Evolutionary conservation across 2,329 filamentous ascomycete species (phyloP), one percentile per base, ranked within the genome.

Genomic region (Dactylonectria macrodidyma): DNA sequence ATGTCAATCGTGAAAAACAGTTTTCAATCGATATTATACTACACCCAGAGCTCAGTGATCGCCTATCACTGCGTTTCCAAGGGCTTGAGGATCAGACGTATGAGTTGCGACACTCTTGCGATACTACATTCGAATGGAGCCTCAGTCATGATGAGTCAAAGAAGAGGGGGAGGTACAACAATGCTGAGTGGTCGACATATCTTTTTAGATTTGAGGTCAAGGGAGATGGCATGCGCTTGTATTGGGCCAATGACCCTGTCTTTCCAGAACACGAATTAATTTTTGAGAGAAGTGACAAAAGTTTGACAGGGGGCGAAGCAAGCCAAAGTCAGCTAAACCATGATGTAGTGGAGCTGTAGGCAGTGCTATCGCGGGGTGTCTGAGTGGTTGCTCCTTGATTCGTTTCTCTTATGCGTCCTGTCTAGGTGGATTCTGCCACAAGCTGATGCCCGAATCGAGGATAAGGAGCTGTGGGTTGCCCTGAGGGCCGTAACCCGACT

Each of bases 111-210:
- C 54, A 26, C 16, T 36, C 22, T 11, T 57, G 54, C 24, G 36
- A 44, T 46, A 5, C 19, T 5, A 34, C 22, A 5, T 57, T 41
- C 7, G 54, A 57, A 26, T 57, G 36, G 36, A 24, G 7, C 7
- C n/a, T 46, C 2, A 33, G 10, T 5, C 54, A 57, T 26, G 54
- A 57, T 46, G 54, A 46, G 34, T 38, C 54, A 5, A 57, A 57
- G 54, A 57, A 46, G 22, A 38, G 54, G 16, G 54, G 54, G 5
- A 57, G 54, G 24, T 57, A 57, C 24, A 57, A 57, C 12, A 46
- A 57, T 9, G 54, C 36, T 14, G 22, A 41, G 38, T 16, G 44
- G 10, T 19, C 22, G n/a, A 41, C 36, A 30, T 57, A 57, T 34
- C 14, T 46, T 9, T 57, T 57, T 19, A 33, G 14, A 8, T 57